Base-by-base conservation (phyloP, 2,329 filamentous ascomycete genomes). In the Stachybotrys chartarum region DNA sequence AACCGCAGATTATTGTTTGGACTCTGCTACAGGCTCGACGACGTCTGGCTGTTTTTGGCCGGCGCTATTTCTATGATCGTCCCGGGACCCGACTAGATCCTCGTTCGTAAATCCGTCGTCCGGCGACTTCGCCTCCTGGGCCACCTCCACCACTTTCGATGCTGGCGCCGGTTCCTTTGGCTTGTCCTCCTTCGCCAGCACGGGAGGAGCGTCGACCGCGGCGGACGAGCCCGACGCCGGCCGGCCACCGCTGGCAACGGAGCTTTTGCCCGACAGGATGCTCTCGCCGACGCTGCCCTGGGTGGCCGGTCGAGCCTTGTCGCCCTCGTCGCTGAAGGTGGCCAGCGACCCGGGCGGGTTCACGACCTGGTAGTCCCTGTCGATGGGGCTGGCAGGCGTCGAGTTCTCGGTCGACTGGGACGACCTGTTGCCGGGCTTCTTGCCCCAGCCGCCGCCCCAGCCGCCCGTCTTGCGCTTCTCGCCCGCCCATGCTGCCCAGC, bases 401-500 rank as follows among this genome's bases (percentile, higher is more conserved):
- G 50, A 18, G 66, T 58, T 8, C 44, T 64, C 64, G 17, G 65
- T 65, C 63, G 68, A 70, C 39, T 55, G 35, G 12, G 56, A 62
- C 55, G 68, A 66, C 61, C 68, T 70, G 24, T 24, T 24, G 24
- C 45, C 72, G 55, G 51, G 58, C 56, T 65, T 69, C 56, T 63
- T 66, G 45, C 73, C 72, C 69, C 74, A 75, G 50, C 70, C 70
- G 30, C 64, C 68, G 30, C 69, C 78, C 65, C 77, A 74, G 50
- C 71, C 78, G n/a, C 70, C 74, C 4, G 67, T 66, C 65, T 86
- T 88, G 59, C 86, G 79, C 74, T 92, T 93, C 73, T 94, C 88
- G 52, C 85, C 85, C 1, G 85, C 84, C 85, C 85, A 88, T 0
- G 77, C 72, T 1, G 85, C 83, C 85, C 85, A 88, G 62, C 84